Conservation (phyloP, 768 basidiomycete genomes). For the Pulveroboletus sp. region DNA sequence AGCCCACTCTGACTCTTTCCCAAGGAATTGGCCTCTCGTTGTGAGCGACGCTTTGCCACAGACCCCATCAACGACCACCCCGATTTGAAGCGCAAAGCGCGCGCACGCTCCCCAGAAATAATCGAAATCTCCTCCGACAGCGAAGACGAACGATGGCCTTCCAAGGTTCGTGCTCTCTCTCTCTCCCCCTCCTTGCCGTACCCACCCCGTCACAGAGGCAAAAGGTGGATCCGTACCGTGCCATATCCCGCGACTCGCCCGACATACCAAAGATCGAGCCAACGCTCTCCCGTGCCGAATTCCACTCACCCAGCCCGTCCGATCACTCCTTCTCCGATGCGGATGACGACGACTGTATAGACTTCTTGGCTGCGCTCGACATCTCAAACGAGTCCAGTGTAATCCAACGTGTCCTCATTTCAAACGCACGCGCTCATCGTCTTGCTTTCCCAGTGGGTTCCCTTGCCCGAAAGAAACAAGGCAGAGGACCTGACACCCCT, state of each 20-base stretch:
- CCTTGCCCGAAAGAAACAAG: slow-evolving; percentile 25
- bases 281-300: slow-evolving; percentile 1
- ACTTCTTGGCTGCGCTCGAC: slow-evolving; percentile 27
- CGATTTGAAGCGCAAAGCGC: slow-evolving; percentile 25
- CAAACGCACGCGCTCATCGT: slow-evolving; percentile 1
- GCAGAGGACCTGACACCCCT: slow-evolving; percentile 31
- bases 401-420: background rate
- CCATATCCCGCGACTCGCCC: background rate
- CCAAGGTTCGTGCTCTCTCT: slow-evolving; percentile 25
- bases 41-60: slow-evolving; percentile 12
- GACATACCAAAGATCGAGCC: slow-evolving; percentile 4
- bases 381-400: slow-evolving; percentile 31
- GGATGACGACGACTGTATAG: slow-evolving; percentile 23
- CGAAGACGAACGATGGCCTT: slow-evolving; percentile 18
- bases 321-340: background rate
- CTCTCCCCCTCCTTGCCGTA: background rate
- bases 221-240: slow-evolving; percentile 17
- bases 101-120: slow-evolving; percentile 3
- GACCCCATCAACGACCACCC: slow-evolving; percentile 5
- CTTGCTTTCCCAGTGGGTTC: slow-evolving; percentile 21
- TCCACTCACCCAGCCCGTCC: slow-evolving; percentile 1
- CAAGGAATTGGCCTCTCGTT: slow-evolving; percentile 25
- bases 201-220: slow-evolving; percentile 17
- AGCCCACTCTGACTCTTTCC: slow-evolving; percentile 6
- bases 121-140: slow-evolving; percentile 32